Conservation (phyloP, 441 rosid genomes). For the Theobroma grandiflorum region DNA sequence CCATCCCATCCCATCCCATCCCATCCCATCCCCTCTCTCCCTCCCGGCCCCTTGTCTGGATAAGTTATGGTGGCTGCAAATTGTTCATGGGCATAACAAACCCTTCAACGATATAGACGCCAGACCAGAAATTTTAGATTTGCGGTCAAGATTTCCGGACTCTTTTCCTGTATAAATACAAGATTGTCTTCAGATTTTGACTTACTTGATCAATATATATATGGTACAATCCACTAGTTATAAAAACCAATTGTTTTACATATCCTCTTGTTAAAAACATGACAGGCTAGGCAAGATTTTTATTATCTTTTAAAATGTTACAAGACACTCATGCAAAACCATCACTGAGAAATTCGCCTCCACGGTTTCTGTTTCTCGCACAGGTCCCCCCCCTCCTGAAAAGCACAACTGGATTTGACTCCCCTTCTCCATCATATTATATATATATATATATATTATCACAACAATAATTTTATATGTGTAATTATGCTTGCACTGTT, state of each 20-base stretch:
- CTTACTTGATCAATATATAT: too few relatives aligned
- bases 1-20: constrained; percentile 22
- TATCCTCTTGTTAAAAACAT: too few relatives aligned
- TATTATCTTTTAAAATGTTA: not conserved
- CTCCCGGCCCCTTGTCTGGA: constrained; percentile 23
- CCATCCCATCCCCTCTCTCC: too few relatives aligned
- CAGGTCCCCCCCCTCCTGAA: not conserved
- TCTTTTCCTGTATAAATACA: not conserved
- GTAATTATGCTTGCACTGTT: too few relatives aligned
- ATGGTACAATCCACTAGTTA: too few relatives aligned
- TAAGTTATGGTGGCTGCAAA: constrained; percentile 28
- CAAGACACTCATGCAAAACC: not conserved
- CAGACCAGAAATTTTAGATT: not conserved
- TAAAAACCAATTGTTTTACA: too few relatives aligned
- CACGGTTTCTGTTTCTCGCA: not conserved
- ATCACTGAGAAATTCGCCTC: not conserved
- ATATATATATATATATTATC: too few relatives aligned
- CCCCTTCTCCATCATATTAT: too few relatives aligned
- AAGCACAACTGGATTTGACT: not conserved
- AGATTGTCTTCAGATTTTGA: not conserved
- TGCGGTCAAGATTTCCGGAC: not conserved
- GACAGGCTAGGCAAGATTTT: too few relatives aligned
- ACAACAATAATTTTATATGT: too few relatives aligned
- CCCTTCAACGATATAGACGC: not conserved
- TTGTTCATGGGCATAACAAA: constrained; percentile 31